Percentiles rank a stretch among this genome's conserved stretches.
Evolutionary conservation across 176 grass and related monocot genomes (phyloP).

Genomic region (Eremochloa ophiuroides): DNA sequence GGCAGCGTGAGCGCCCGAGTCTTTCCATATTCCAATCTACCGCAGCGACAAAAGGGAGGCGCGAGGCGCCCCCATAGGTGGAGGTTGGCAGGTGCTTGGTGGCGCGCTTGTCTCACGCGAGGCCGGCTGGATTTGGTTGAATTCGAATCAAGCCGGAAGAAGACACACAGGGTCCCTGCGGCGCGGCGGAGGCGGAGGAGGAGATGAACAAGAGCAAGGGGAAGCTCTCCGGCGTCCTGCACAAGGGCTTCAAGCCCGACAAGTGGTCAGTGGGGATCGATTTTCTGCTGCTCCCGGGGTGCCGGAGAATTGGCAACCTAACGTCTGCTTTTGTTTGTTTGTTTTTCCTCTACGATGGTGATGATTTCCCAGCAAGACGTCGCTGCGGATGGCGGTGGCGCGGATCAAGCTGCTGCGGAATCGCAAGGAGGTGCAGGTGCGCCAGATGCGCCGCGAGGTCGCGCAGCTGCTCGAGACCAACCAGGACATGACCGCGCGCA

Average conservation of each 20-base stretch:
- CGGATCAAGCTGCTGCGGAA: constrained; percentile 92
- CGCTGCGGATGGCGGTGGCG: constrained; percentile 76
- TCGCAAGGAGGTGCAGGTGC: constrained; percentile 56
- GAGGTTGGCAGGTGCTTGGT: background rate
- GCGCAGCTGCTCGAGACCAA: constrained; percentile 71
- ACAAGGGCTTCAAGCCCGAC: constrained; percentile 88
- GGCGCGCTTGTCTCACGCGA: background rate
- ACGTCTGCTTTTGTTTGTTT: background rate
- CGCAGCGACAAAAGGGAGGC: background rate
- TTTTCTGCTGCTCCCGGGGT: background rate
- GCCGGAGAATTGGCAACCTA: background rate
- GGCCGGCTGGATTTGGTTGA: background rate
- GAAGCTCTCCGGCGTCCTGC: constrained; percentile 74
- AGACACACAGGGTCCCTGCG: background rate
- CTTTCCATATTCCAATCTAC: constrained; percentile 17
- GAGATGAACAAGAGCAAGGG: constrained; percentile 49
- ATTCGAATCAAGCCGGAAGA: constrained; percentile 6
- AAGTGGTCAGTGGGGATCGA: constrained; percentile 67
- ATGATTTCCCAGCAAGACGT: constrained; percentile 62
- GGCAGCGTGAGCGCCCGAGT: background rate
- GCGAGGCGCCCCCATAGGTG: background rate
- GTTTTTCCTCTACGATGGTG: background rate
- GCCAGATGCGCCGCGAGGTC: constrained; percentile 74
- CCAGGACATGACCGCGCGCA: constrained; percentile 84
- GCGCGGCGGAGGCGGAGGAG: background rate